Base-by-base conservation (phyloP, 2,329 filamentous ascomycete genomes). In the Phoma sp. region DNA sequence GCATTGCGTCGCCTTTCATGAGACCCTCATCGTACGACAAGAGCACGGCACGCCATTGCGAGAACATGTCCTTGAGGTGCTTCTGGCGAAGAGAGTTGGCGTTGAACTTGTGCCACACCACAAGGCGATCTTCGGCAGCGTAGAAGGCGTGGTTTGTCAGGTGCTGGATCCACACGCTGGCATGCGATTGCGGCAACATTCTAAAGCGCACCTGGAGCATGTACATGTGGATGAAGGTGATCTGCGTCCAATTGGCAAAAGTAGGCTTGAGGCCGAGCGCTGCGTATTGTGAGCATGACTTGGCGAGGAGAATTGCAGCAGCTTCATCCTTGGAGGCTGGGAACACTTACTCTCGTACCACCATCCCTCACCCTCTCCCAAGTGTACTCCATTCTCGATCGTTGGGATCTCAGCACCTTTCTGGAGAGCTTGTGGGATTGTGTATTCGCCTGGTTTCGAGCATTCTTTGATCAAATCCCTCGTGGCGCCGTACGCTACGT, bases 211-310 rank as follows among this genome's bases (percentile, higher is more conserved):
- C 89, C 51, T 91, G 90, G 56, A 98, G 78, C 55, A 97, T 84
- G 81, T 96, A 98, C 84, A 99, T 90, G 81, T 99, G 94, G 55
- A 99, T 84, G 83, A 96, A 96, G 32, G 93, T 95, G 39, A 98
- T 88, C 77, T 98, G 93, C 19, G 92, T 91, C 95, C 95, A 99
- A 52, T 91, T 94, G 72, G 88, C 93, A 77, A 99, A 99, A 0
- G 92, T 98, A 0, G 92, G 91, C 29, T 85, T 82, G 17, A 99
- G 85, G 24, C 85, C 85, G 61, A 96, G 85, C 46, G 88, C 91
- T 96, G 45, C 36, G 48, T n/a, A 3, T 31, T 37, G 46, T 71
- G 53, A 69, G 49, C 32, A 53, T 13, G 12, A 19, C 2, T 24
- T 45, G 7, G 45, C 31, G 3, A 32, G 39, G 13, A 13, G 12